Conservation (phyloP, 2,329 filamentous ascomycete species). For the Trichophyton rubrum region DNA sequence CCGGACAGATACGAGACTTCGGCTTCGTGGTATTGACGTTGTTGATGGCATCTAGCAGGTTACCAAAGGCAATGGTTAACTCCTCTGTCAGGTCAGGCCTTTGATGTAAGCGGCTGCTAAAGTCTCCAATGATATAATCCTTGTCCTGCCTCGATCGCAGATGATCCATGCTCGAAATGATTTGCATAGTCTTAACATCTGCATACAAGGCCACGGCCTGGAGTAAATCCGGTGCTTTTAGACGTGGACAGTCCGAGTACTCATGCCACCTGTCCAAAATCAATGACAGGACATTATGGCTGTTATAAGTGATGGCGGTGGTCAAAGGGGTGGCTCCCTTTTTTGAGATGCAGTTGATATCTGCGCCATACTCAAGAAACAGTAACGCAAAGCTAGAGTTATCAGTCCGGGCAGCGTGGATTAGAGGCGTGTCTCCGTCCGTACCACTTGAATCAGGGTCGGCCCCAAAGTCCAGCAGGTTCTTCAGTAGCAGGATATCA, state of each 20-base stretch:
- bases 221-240: conserved; percentile 20
- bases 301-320: conserved; percentile 25
- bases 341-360: conserved; percentile 22
- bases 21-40: not conserved
- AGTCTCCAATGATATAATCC: conserved; percentile 15
- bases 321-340: conserved; percentile 23
- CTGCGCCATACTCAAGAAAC: conserved; percentile 25
- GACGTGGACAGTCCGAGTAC: conserved; percentile 23
- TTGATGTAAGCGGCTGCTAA: conserved; percentile 10
- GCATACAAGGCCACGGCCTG: conserved; percentile 20
- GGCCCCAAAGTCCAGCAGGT: conserved; percentile 23
- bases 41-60: conserved; percentile 9
- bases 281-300: conserved; percentile 23
- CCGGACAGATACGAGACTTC: not conserved
- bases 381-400: conserved; percentile 22
- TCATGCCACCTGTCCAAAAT: conserved; percentile 27
- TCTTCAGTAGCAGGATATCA: conserved; percentile 21
- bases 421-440: conserved; percentile 22
- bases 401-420: conserved; percentile 23
- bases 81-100: conserved; percentile 14
- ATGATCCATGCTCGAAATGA: conserved; percentile 18
- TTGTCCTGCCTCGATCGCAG: conserved; percentile 19
- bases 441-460: conserved; percentile 19
- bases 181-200: conserved; percentile 20
- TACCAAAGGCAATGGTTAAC: conserved; percentile 13